phyloP scores from a whole-genome alignment of 495 filamentous ascomycete genomes.

The Penicillium alfredii region DNA sequence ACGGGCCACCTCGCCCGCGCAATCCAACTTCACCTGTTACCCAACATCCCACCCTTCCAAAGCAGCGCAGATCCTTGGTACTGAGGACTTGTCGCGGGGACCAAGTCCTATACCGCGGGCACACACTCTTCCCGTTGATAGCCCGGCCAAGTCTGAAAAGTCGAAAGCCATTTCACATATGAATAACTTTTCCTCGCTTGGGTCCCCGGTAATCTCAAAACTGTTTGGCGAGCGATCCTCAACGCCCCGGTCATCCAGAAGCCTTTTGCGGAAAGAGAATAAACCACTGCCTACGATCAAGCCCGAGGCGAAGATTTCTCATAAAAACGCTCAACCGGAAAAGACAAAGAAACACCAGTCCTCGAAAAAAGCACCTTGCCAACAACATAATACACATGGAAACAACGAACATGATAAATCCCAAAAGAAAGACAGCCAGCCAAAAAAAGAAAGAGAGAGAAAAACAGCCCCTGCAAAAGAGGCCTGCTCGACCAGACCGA shows the following conservation, averaged over 20 bases:
- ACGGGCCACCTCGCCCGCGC: slow-evolving; percentile 55
- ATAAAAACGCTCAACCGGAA: neutral
- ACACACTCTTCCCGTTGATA: slow-evolving; percentile 51
- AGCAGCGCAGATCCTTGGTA: slow-evolving; percentile 29
- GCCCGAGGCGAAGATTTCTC: slow-evolving; percentile 4
- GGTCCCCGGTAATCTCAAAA: slow-evolving; percentile 9
- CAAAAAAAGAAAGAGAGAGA: slow-evolving; percentile 7
- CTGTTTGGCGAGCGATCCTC: slow-evolving; percentile 7
- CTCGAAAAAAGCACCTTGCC: neutral
- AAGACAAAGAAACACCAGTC: neutral
- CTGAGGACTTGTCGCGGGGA: slow-evolving; percentile 33
- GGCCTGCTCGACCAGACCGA: too few species aligned
- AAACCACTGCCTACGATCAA: slow-evolving; percentile 22
- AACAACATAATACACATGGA: too few species aligned
- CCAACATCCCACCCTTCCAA: slow-evolving; percentile 44
- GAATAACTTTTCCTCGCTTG: slow-evolving; percentile 12
- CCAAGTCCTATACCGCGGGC: slow-evolving; percentile 49
- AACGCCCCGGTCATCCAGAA: slow-evolving; percentile 16
- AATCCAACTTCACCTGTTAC: slow-evolving; percentile 56
- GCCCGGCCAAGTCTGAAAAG: slow-evolving; percentile 7
- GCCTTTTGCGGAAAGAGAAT: slow-evolving; percentile 7
- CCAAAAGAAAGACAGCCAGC: slow-evolving; percentile 3
- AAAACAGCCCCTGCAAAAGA: neutral
- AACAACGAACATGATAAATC: slow-evolving; percentile 3
- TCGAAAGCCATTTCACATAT: slow-evolving; percentile 6